A percentile compares a stretch with the other conserved stretches of the same genome.
phyloP scores from a whole-genome alignment of 1,284 basidiomycete species.

The Leucoagaricus sp. region DNA sequence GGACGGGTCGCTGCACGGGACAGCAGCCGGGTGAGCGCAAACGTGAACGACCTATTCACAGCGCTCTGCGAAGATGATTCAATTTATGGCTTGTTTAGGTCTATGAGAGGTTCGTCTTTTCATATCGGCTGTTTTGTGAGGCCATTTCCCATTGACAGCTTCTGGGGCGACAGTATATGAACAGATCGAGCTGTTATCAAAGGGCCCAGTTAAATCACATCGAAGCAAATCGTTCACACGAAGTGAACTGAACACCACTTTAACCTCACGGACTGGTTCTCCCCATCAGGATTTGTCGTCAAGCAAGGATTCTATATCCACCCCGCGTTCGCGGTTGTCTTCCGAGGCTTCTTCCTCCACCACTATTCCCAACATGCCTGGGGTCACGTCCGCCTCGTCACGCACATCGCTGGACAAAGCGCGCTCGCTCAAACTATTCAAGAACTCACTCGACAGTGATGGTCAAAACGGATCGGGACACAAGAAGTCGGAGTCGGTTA shows the following conservation, averaged over 20 bases:
- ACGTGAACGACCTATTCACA: slow-evolving; percentile 78
- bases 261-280: slow-evolving; percentile 41
- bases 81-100: slow-evolving; percentile 81
- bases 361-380: slow-evolving; percentile 18
- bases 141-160: slow-evolving; percentile 11
- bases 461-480: slow-evolving; percentile 39
- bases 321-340: slow-evolving; percentile 40
- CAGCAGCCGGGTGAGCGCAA: slow-evolving; percentile 75
- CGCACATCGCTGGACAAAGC: slow-evolving; percentile 59
- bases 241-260: slow-evolving; percentile 33
- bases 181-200: slow-evolving; percentile 72
- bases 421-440: slow-evolving; percentile 60
- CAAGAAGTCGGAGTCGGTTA: slow-evolving; percentile 53
- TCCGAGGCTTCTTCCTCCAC: slow-evolving; percentile 38
- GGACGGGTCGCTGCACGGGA: slow-evolving; percentile 83
- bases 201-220: slow-evolving; percentile 49
- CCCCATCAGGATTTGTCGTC: slow-evolving; percentile 37
- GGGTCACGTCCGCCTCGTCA: slow-evolving; percentile 24
- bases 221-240: slow-evolving; percentile 71
- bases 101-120: slow-evolving; percentile 70
- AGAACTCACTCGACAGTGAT: slow-evolving; percentile 45
- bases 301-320: slow-evolving; percentile 20
- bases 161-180: slow-evolving; percentile 59
- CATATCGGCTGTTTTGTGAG: slow-evolving; percentile 9
- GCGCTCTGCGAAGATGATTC: slow-evolving; percentile 87